Evolutionary conservation across 768 basidiomycete species (phyloP).

Genomic region (Tremella fuciformis): DNA sequence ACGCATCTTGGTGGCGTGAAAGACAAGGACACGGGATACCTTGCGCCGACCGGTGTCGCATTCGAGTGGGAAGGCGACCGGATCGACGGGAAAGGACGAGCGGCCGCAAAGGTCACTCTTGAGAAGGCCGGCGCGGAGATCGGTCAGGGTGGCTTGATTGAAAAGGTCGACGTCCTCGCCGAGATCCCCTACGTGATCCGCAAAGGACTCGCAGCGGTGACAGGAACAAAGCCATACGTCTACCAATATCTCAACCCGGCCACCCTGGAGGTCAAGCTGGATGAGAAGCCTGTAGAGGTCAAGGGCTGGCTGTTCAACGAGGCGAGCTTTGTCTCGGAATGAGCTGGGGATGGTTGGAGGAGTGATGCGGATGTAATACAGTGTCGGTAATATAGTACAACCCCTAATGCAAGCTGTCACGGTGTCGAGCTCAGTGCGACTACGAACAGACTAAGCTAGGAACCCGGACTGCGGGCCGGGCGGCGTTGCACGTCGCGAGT

Average conservation of each 20-base stretch:
- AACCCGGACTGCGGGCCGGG: too few relatives aligned
- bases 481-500: too few relatives aligned
- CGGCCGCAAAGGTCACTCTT: conserved; percentile 57
- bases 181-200: conserved; percentile 92
- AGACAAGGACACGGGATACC: conserved; percentile 81
- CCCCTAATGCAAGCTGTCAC: too few relatives aligned
- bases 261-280: conserved; percentile 57
- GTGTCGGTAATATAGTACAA: conserved; percentile 6
- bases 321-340: conserved; percentile 78
- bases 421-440: too few relatives aligned
- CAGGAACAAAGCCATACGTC: conserved; percentile 88
- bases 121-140: conserved; percentile 60
- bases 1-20: conserved; percentile 58
- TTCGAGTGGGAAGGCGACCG: conserved; percentile 79
- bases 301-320: conserved; percentile 79
- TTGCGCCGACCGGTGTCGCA: conserved; percentile 64
- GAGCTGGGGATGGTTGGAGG: neutral
- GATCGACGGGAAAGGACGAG: conserved; percentile 48
- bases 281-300: conserved; percentile 55
- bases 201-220: conserved; percentile 86
- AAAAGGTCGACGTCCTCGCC: conserved; percentile 78
- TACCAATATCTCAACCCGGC: conserved; percentile 73
- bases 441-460: too few relatives aligned
- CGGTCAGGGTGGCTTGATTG: conserved; percentile 53
- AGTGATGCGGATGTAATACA: neutral